A percentile compares a stretch with the other conserved stretches of the same genome.
Evolutionary conservation across 2,329 filamentous ascomycete species (phyloP).

Genomic region (Diaporthe sp.): DNA sequence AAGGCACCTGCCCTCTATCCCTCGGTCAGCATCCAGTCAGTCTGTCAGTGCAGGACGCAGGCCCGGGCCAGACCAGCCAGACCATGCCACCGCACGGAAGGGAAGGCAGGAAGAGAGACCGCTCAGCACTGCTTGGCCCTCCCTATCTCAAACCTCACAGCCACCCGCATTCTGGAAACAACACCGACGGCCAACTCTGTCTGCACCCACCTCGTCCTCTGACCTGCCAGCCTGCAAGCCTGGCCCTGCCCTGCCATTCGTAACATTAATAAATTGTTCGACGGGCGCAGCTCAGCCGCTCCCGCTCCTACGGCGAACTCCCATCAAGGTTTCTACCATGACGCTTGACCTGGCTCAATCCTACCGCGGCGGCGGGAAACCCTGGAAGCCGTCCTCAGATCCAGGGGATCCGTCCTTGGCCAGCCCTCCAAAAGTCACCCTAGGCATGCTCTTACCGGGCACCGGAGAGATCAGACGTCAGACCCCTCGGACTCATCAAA

Average conservation of each 20-base stretch:
- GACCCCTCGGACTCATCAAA: conserved; percentile 26
- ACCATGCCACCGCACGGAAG: not conserved
- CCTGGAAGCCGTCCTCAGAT: conserved; percentile 11
- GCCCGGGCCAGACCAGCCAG: conserved; percentile 13
- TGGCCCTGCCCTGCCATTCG: not conserved
- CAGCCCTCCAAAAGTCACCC: conserved; percentile 14
- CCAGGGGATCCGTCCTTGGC: conserved; percentile 16
- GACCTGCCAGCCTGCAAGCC: not conserved
- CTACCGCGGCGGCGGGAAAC: conserved; percentile 10
- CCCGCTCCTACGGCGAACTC: conserved; percentile 14
- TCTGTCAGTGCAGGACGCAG: not conserved
- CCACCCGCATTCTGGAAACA: conserved; percentile 19
- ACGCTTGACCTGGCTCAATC: conserved; percentile 10
- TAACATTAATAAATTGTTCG: not conserved
- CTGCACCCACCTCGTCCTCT: conserved; percentile 21
- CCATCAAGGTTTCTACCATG: conserved; percentile 17
- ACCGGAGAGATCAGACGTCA: conserved; percentile 28
- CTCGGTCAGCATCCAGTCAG: too few species aligned
- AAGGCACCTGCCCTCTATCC: not conserved
- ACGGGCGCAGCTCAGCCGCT: conserved; percentile 10
- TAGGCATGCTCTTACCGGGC: conserved; percentile 1
- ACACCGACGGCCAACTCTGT: conserved; percentile 23
- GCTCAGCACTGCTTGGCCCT: conserved; percentile 13
- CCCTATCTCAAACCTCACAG: conserved; percentile 27
- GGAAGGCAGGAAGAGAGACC: not conserved